phyloP scores from a whole-genome alignment of 176 grass and related monocot species.

The Triticum timopheevii region DNA sequence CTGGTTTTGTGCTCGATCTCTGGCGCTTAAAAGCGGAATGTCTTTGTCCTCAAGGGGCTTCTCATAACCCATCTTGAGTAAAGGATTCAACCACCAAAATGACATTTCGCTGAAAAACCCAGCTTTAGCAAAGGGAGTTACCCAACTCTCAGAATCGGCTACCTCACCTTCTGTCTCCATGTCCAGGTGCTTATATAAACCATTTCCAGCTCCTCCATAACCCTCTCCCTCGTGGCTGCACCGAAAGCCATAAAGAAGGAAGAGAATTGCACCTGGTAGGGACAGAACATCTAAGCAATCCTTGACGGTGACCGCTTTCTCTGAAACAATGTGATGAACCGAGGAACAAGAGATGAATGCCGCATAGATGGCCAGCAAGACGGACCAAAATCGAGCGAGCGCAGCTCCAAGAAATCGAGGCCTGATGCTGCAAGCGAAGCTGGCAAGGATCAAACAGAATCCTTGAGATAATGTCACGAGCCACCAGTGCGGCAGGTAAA shows the following conservation, averaged over 20 bases:
- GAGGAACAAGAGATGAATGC: constrained; percentile 56
- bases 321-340: constrained; percentile 35
- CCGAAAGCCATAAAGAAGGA: constrained; percentile 37
- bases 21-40: constrained; percentile 49
- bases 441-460: constrained; percentile 28
- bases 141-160: constrained; percentile 29
- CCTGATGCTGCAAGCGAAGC: constrained; percentile 37
- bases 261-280: constrained; percentile 48
- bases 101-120: constrained; percentile 66
- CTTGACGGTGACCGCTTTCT: constrained; percentile 40
- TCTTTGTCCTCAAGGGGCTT: constrained; percentile 90
- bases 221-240: neutral
- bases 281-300: constrained; percentile 57
- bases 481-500: constrained; percentile 52
- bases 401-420: constrained; percentile 20
- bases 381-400: constrained; percentile 33
- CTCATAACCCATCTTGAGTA: constrained; percentile 78
- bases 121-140: constrained; percentile 61
- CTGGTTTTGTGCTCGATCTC: constrained; percentile 54
- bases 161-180: neutral
- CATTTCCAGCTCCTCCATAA: constrained; percentile 4
- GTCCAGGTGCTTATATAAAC: constrained; percentile 55
- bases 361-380: constrained; percentile 16
- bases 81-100: constrained; percentile 87
- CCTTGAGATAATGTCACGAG: constrained; percentile 48